Evolutionary conservation across 1,284 basidiomycete genomes (phyloP), one percentile per base, ranked within the genome.

Genomic region (Anthracocystis walkeri): DNA sequence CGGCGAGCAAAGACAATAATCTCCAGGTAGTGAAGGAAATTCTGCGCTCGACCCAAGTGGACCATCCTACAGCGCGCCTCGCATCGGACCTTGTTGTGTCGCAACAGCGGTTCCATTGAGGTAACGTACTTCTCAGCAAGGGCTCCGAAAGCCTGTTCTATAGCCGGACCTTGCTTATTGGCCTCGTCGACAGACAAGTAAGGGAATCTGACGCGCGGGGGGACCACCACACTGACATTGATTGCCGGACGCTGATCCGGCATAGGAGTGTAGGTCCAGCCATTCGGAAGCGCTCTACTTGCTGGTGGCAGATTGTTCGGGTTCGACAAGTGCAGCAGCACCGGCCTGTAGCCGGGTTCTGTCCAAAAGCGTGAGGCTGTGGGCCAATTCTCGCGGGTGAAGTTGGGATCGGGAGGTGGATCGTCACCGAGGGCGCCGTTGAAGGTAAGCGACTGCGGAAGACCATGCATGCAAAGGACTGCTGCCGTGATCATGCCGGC

Each of bases 1-100:
- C 95, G 95, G 6, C 93, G 92, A 14, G 94, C 95, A 86, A 94
- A 97, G 31, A 97, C 90, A 33, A 97, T 89, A 82, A 97, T 89
- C 82, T 93, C 91, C 48, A 98, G 88, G 27, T 91, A 90, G 41
- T 94, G 87, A 64, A 94, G 91, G 33, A 78, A 81, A 51, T 72
- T 69, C 45, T 73, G 63, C 18, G 66, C 65, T 20, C 72, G 56
- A 7, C 63, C 67, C n/a, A 40, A 33, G n/a, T 62, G 63, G 1
- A 77, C 68, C 48, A 79, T 57, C 7, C 68, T 65, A 27, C 70
- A 75, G n/a, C 80, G 73, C 20, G 79, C 79, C 49, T 79, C 77
- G 44, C 62, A 69, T 23, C 69, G 65, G 35, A 82, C 58, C 66
- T 65, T 66, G 48, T 74, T 68, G 38, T 7, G 12, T 23, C 55